A percentile compares a stretch with the other conserved stretches of the same genome.
Evolutionary conservation across 2,329 filamentous ascomycete species (phyloP).

Genomic region (Xylaria sp.): DNA sequence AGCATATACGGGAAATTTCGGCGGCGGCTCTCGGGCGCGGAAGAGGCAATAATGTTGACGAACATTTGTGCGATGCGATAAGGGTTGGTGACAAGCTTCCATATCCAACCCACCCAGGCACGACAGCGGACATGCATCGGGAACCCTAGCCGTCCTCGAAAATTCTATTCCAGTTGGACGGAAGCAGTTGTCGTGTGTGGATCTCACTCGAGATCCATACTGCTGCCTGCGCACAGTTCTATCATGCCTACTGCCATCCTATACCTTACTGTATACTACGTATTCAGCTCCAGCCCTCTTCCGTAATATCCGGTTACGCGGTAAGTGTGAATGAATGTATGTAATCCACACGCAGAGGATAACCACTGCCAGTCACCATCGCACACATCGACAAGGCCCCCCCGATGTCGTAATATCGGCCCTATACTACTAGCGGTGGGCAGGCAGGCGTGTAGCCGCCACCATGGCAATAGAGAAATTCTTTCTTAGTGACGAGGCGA

Average conservation of each 20-base stretch:
- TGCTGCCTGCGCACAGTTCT: constrained; percentile 26
- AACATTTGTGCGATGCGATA: constrained; percentile 28
- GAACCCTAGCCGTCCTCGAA: constrained; percentile 15
- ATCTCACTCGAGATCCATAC: constrained; percentile 15
- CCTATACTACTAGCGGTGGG: constrained; percentile 25
- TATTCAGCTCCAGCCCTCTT: constrained; percentile 19
- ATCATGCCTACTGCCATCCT: neutral
- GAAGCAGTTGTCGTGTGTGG: constrained; percentile 15
- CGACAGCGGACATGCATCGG: constrained; percentile 20
- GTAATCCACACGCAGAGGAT: constrained; percentile 18
- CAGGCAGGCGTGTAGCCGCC: constrained; percentile 2
- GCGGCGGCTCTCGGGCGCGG: neutral
- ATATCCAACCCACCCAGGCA: constrained; percentile 19
- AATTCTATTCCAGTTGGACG: constrained; percentile 22
- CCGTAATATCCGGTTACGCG: constrained; percentile 29
- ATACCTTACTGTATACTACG: neutral
- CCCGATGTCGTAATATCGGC: constrained; percentile 30
- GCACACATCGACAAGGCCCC: constrained; percentile 30
- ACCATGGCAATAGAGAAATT: neutral
- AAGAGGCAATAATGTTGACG: neutral
- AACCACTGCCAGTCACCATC: constrained; percentile 33
- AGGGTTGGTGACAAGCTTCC: constrained; percentile 21
- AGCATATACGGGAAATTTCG: constrained; percentile 1
- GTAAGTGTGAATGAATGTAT: constrained; percentile 12
- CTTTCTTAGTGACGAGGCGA: constrained; percentile 33